These are phyloP conservation scores for Rhipidocladum racemiflorum DNA, from an alignment of 176 grass and related monocot species.

Conservation along the genomic window DNA sequence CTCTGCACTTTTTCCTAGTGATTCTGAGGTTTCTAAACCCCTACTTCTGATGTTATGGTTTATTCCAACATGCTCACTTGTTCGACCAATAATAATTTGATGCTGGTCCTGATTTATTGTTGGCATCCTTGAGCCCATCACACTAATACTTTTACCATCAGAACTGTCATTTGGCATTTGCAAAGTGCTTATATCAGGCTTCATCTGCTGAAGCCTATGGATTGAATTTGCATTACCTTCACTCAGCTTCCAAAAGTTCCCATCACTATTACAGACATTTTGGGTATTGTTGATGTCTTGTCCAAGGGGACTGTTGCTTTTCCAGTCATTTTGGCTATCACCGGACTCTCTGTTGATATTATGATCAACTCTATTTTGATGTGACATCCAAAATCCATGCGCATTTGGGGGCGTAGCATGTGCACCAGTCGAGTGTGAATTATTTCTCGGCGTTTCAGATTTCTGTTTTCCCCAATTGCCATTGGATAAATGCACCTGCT, in stretches of 20 bases:
- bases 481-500: constrained; percentile 51
- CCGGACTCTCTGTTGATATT: constrained; percentile 52
- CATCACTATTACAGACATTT: constrained; percentile 46
- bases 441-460: constrained; percentile 54
- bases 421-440: constrained; percentile 30
- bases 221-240: constrained; percentile 48
- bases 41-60: constrained; percentile 44
- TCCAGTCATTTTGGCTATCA: constrained; percentile 75
- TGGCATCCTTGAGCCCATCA: constrained; percentile 41
- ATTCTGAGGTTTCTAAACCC: constrained; percentile 52
- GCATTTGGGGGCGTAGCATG: constrained; percentile 40
- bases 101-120: constrained; percentile 47
- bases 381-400: constrained; percentile 67
- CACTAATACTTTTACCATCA: constrained; percentile 38
- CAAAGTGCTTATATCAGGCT: constrained; percentile 44
- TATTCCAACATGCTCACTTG: constrained; percentile 48
- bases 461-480: constrained; percentile 54
- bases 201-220: constrained; percentile 44
- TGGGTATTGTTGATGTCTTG: constrained; percentile 46
- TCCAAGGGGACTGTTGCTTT: constrained; percentile 38
- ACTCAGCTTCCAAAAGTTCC: constrained; percentile 48
- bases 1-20: constrained; percentile 49
- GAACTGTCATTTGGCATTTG: constrained; percentile 35
- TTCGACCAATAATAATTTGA: constrained; percentile 39
- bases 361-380: constrained; percentile 50